Base-by-base conservation (phyloP, 2,329 filamentous ascomycete genomes). In the Beauveria asiatica region DNA sequence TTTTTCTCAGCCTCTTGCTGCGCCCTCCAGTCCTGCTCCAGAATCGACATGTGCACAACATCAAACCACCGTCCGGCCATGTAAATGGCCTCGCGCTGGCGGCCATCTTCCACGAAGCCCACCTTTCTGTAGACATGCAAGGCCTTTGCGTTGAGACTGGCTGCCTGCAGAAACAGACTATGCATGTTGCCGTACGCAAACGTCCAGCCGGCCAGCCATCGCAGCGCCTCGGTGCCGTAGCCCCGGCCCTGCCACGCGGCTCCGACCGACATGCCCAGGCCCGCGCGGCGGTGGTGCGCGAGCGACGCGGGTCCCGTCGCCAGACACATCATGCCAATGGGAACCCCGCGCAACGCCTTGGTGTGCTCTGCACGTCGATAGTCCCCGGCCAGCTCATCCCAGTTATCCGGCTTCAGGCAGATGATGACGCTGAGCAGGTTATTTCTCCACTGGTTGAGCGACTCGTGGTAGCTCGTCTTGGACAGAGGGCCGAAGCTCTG, bases 141-240 rank as follows among this genome's bases (percentile, higher is more conserved):
- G 65, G 8, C 70, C 53, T 1, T 75, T 76, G 1, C 74, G 69
- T 42, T 67, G 63, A 59, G 78, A 79, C 64, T 70, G 78, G 19
- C 65, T 70, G 53, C 76, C 73, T 60, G 13, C 70, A 72, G 17
- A 67, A 64, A 17, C 19, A 80, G 70, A 27, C 66, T 67, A 61
- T 80, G 77, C 68, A 79, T 62, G 10, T 73, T 74, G 8, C 69
- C 74, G 21, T 68, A 67, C 23, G 64, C 62, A 63, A 80, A 80
- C 0, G 73, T 72, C 70, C 76, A 79, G 41, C 74, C 69, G 16
- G 76, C 64, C 1, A 67, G 72, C 76, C 76, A 80, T 19, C 66
- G 65, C 54, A 80, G 74, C 5, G 75, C 74, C 64, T 79, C 77
- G 39, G 64, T 65, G 10, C 77, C 77, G 60, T 78, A 79, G 0